Evolutionary conservation across 495 filamentous ascomycete genomes (phyloP), one percentile per base, ranked within the genome.

Genomic region (Poronia punctata): DNA sequence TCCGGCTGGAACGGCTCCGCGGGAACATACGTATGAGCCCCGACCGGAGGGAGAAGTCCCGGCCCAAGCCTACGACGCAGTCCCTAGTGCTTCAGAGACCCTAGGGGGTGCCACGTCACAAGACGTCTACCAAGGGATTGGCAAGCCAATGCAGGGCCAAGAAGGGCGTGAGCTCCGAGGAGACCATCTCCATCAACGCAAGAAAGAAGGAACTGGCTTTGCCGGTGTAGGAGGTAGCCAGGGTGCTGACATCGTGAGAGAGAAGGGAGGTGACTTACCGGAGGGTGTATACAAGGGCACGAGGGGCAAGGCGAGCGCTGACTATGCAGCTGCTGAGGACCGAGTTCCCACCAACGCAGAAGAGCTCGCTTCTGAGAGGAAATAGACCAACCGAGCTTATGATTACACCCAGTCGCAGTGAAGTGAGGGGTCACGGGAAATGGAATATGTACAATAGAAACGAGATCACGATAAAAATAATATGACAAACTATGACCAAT

Each of bases 1-100:
- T 25, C 66, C 80, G 0, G 58, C 80, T 0, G 84, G 84, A 35
- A 78, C 76, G 5, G 85, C 84, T 0, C 84, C 85, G 0, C 53
- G 61, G 1, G 68, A 76, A 44, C 52, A 64, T 47, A 83, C 81
- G 7, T 84, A 76, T 64, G 45, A 60, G 2, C 76, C 84, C 7
- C 74, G 80, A 50, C 47, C 71, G 9, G 52, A 56, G 17, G 52
- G 54, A 48, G 67, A 73, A 32, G 48, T 58, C 14, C 70, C 77
- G 41, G 69, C 72, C 16, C 56, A 63, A 45, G 72, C 75, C 45
- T 38, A 38, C 7, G 39, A 17, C 20, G 18, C 38, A 1, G 22
- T 31, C 20, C 48, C 52, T 39, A 43, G 54, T 7, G 71, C 80
- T 3, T 55, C 59, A 0, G 71, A 77, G 18, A 78, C 79, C 0